Percentiles rank a stretch among this genome's conserved stretches.
phyloP scores from a whole-genome alignment of 2,329 filamentous ascomycete species.

The Penicillium sp. region DNA sequence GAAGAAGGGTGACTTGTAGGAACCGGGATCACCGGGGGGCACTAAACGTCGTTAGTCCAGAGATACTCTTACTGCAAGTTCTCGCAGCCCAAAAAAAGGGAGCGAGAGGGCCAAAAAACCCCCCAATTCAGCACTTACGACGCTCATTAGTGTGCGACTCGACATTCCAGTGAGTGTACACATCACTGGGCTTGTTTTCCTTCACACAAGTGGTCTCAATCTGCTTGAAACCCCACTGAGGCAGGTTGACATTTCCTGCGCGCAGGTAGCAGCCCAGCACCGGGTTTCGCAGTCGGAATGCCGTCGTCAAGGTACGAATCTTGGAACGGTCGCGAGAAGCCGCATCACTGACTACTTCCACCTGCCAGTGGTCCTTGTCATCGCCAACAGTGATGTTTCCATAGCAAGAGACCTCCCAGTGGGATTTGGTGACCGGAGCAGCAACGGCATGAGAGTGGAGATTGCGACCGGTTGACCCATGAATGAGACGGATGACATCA shows the following conservation, averaged over 20 bases:
- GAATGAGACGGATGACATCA: constrained; percentile 76
- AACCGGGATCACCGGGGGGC: constrained; percentile 77
- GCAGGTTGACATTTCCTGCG: constrained; percentile 90
- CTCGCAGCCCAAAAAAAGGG: no score
- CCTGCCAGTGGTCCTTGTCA: constrained; percentile 93
- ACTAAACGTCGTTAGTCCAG: constrained; percentile 48
- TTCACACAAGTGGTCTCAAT: constrained; percentile 96
- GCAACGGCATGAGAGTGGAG: constrained; percentile 88
- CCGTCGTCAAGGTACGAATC: constrained; percentile 85
- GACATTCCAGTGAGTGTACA: constrained; percentile 98
- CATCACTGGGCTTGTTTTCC: constrained; percentile 83
- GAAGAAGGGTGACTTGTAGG: constrained; percentile 94
- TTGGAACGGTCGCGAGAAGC: constrained; percentile 77
- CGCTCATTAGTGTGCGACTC: constrained; percentile 92
- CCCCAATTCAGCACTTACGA: constrained; percentile 53
- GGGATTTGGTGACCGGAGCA: constrained; percentile 80
- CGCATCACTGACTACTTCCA: constrained; percentile 87
- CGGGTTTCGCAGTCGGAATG: constrained; percentile 80
- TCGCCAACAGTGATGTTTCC: constrained; percentile 94
- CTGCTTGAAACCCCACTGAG: constrained; percentile 99
- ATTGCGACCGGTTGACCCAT: constrained; percentile 93
- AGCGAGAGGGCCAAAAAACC: neutral
- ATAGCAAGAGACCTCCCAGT: constrained; percentile 91
- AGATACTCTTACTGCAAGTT: neutral
- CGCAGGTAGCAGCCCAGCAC: constrained; percentile 86